Conservation (phyloP, 192 early-diverging fungal species). For the Polychytrium aggregatum region DNA sequence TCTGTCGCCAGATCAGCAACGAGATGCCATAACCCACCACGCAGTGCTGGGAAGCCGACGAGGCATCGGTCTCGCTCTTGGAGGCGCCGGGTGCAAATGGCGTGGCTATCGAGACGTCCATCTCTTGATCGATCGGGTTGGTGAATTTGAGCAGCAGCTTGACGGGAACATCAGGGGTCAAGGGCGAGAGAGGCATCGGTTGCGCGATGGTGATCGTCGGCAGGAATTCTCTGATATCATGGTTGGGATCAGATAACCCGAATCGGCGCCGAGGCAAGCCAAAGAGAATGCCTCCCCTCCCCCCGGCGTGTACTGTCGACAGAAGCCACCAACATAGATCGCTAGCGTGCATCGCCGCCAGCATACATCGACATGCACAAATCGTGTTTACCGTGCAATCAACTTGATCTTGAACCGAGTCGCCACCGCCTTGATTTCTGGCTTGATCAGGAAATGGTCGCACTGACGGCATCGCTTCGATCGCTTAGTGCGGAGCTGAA, state of each 20-base stretch:
- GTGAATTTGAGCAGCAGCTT: constrained; percentile 60
- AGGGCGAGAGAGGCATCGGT: constrained; percentile 6
- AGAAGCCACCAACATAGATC: too few relatives aligned
- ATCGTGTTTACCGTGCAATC: constrained; percentile 56
- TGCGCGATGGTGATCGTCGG: constrained; percentile 62
- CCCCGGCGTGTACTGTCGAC: too few relatives aligned
- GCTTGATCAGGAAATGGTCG: constrained; percentile 82
- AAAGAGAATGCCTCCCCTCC: neutral
- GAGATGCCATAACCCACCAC: neutral
- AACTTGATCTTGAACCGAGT: constrained; percentile 83
- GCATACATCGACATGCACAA: neutral
- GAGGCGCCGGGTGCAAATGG: neutral
- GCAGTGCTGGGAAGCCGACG: neutral
- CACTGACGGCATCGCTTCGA: constrained; percentile 77
- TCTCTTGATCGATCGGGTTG: constrained; percentile 69
- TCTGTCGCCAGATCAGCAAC: too few relatives aligned
- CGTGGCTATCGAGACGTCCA: constrained; percentile 44
- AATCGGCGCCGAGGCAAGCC: neutral
- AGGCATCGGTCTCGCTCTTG: neutral
- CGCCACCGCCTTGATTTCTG: constrained; percentile 80
- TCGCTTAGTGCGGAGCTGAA: constrained; percentile 77
- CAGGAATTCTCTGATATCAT: constrained; percentile 47
- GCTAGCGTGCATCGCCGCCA: too few relatives aligned
- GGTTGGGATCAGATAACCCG: constrained; percentile 1
- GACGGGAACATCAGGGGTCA: constrained; percentile 2